Conservation (phyloP, 371 early-diverging fungal genomes). For the Saksenaea oblongispora region DNA sequence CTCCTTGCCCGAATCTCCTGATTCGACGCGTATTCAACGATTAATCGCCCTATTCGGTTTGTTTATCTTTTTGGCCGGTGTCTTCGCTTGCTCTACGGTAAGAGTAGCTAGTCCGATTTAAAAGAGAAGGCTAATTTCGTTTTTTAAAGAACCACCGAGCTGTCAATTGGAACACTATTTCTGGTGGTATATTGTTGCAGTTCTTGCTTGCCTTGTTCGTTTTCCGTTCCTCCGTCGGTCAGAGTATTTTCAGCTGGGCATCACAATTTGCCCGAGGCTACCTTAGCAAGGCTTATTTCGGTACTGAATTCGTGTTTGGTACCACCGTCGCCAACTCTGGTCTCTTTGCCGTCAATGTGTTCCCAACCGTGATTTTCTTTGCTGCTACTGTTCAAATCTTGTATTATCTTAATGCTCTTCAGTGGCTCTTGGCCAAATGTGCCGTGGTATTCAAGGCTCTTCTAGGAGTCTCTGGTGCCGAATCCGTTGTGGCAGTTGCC, state of each 20-base stretch:
- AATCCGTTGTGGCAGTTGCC: slow-evolving; percentile 83
- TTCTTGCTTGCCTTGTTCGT: slow-evolving; percentile 80
- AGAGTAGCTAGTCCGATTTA: neutral
- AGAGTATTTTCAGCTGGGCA: slow-evolving; percentile 71
- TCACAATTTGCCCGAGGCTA: slow-evolving; percentile 61
- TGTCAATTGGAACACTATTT: slow-evolving; percentile 75
- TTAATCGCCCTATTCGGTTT: slow-evolving; percentile 75
- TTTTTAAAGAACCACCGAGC: slow-evolving; percentile 45
- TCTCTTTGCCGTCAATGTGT: slow-evolving; percentile 65
- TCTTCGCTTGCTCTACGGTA: slow-evolving; percentile 59
- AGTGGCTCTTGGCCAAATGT: slow-evolving; percentile 71
- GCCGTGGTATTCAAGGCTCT: slow-evolving; percentile 67
- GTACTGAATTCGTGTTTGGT: slow-evolving; percentile 73
- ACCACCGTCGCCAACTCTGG: slow-evolving; percentile 24
- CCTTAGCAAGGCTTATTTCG: slow-evolving; percentile 61
- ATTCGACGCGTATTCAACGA: slow-evolving; percentile 62
- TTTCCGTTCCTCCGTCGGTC: slow-evolving; percentile 69
- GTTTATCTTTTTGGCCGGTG: slow-evolving; percentile 49
- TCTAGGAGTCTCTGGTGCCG: slow-evolving; percentile 82
- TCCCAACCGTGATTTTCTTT: slow-evolving; percentile 86
- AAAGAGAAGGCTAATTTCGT: neutral
- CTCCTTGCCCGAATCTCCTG: slow-evolving; percentile 43
- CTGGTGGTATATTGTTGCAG: slow-evolving; percentile 72
- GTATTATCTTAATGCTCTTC: slow-evolving; percentile 82
- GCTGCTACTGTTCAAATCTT: slow-evolving; percentile 79